phyloP scores from a whole-genome alignment of 257 asterid genomes.

The Apocynum venetum region DNA sequence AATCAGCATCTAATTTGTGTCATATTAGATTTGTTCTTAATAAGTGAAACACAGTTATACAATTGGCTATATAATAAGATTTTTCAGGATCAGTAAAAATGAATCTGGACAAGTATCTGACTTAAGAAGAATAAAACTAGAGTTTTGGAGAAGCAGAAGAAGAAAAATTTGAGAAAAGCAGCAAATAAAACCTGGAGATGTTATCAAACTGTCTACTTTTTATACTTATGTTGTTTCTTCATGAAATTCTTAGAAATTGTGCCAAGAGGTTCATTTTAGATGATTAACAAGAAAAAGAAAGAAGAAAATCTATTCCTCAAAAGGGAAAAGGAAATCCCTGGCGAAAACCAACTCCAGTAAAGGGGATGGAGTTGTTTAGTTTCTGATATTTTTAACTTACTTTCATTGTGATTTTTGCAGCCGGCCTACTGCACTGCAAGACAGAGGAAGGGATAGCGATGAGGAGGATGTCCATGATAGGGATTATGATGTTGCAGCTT shows the following conservation, averaged over 20 bases:
- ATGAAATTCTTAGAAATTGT: neutral
- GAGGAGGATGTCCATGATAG: slow-evolving; percentile 87
- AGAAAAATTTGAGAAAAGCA: neutral
- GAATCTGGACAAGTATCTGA: neutral
- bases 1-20: neutral
- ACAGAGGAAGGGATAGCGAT: slow-evolving; percentile 81
- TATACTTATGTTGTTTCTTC: neutral
- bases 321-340: neutral
- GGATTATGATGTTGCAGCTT: slow-evolving; percentile 90
- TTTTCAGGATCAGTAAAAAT: neutral
- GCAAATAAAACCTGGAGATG: neutral
- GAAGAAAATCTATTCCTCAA: neutral
- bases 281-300: neutral
- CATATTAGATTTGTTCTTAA: neutral
- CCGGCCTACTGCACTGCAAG: slow-evolving; percentile 89
- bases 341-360: neutral
- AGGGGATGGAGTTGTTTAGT: neutral
- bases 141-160: neutral
- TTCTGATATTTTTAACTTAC: neutral
- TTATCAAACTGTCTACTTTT: neutral
- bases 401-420: slow-evolving; percentile 40
- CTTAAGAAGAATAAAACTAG: neutral
- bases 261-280: neutral
- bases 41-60: neutral
- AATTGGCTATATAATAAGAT: neutral